phyloP scores from a whole-genome alignment of 352 stramenopile species.

The Phytophthora litchii region DNA sequence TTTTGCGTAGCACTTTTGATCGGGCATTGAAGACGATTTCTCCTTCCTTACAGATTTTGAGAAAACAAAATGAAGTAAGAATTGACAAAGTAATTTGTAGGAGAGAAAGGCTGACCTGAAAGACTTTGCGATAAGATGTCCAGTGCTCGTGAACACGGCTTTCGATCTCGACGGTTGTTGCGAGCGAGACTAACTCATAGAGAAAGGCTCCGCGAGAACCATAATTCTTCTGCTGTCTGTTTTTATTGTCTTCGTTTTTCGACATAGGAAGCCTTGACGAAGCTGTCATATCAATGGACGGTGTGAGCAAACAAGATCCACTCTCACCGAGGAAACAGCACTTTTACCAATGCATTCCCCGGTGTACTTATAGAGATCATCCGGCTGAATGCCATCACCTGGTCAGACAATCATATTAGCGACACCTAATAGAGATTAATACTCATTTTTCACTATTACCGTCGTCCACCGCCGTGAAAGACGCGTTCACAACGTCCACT shows the following conservation, averaged over 20 bases:
- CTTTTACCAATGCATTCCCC: constrained; percentile 51
- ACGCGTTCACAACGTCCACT: constrained; percentile 48
- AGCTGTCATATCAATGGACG: constrained; percentile 25
- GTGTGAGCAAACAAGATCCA: too few relatives aligned
- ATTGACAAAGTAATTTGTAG: not conserved
- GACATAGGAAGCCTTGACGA: constrained; percentile 36
- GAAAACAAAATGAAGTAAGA: not conserved
- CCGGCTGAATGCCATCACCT: constrained; percentile 69
- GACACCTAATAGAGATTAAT: too few relatives aligned
- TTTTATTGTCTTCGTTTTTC: not conserved
- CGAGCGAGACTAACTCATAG: constrained; percentile 45
- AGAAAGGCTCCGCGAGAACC: constrained; percentile 62
- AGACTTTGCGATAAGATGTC: constrained; percentile 71
- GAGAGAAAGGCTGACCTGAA: constrained; percentile 44
- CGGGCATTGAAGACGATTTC: constrained; percentile 64
- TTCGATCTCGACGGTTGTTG: constrained; percentile 64
- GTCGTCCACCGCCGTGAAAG: constrained; percentile 73
- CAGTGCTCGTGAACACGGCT: constrained; percentile 59
- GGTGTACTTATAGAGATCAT: constrained; percentile 54
- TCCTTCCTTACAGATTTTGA: constrained; percentile 39
- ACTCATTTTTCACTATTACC: constrained; percentile 37
- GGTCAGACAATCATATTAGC: not conserved
- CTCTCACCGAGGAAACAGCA: too few relatives aligned
- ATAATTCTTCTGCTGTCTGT: constrained; percentile 33
- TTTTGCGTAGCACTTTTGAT: constrained; percentile 39